Conservation (phyloP, 192 early-diverging fungal genomes). For the Entomortierella chlamydospora region DNA sequence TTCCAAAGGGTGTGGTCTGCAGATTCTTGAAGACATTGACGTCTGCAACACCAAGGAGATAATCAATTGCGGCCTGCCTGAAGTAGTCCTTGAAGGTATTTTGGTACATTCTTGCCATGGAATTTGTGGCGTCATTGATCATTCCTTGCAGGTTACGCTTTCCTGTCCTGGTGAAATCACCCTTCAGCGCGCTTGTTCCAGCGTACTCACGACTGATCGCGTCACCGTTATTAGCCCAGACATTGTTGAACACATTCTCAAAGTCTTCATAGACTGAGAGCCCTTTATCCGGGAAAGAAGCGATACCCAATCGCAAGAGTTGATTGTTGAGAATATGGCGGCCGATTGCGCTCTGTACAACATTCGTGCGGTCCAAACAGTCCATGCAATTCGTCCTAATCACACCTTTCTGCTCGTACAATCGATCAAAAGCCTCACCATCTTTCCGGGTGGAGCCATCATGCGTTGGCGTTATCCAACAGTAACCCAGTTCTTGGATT, state of each 20-base stretch:
- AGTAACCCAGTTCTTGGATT: slow-evolving; percentile 71
- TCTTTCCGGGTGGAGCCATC: slow-evolving; percentile 1
- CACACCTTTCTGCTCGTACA: slow-evolving; percentile 59
- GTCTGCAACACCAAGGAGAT: slow-evolving; percentile 56
- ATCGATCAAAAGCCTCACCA: slow-evolving; percentile 17
- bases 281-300: slow-evolving; percentile 72
- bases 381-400: slow-evolving; percentile 92
- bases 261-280: slow-evolving; percentile 72
- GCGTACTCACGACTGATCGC: slow-evolving; percentile 82
- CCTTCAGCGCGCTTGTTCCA: slow-evolving; percentile 82
- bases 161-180: slow-evolving; percentile 82
- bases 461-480: slow-evolving; percentile 23
- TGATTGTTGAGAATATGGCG: slow-evolving; percentile 73
- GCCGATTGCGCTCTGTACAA: slow-evolving; percentile 78
- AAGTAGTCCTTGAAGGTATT: slow-evolving; percentile 82
- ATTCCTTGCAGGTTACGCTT: slow-evolving; percentile 79
- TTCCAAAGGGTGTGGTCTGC: slow-evolving; percentile 51
- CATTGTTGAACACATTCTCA: slow-evolving; percentile 73
- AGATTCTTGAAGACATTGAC: slow-evolving; percentile 50
- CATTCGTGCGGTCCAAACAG: slow-evolving; percentile 97
- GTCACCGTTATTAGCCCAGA: slow-evolving; percentile 88
- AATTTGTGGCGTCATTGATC: slow-evolving; percentile 83
- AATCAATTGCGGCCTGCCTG: slow-evolving; percentile 71
- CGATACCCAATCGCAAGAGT: slow-evolving; percentile 74
- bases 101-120: slow-evolving; percentile 78